These are phyloP conservation scores for Naumovozyma dairenensis DNA, from an alignment of 805 yeast species.

Conservation along the genomic window DNA sequence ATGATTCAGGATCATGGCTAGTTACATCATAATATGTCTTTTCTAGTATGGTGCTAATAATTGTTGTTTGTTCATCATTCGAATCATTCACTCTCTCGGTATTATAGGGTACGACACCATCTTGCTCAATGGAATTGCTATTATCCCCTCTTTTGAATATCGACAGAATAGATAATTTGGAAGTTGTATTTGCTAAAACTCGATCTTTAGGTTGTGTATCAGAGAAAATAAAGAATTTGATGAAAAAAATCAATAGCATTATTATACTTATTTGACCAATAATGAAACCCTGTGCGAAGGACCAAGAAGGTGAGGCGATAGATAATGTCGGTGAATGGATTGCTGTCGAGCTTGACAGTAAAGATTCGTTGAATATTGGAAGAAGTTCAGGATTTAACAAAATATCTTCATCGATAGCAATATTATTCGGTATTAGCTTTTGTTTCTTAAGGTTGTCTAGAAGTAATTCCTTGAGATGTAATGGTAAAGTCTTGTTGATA, in stretches of 20 bases:
- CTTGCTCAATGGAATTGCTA: slow-evolving; percentile 9
- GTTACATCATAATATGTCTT: slow-evolving; percentile 88
- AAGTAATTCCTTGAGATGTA: slow-evolving; percentile 29
- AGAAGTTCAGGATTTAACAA: background rate
- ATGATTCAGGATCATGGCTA: slow-evolving; percentile 77
- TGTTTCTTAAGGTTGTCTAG: slow-evolving; percentile 8
- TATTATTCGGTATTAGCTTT: background rate
- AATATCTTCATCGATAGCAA: background rate
- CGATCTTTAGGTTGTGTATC: no score
- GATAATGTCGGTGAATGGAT: background rate
- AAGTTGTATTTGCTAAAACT: no score
- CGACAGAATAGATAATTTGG: slow-evolving; percentile 20
- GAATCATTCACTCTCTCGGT: slow-evolving; percentile 11
- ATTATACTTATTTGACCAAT: slow-evolving; percentile 69
- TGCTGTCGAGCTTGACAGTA: background rate
- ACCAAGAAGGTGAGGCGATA: slow-evolving; percentile 39
- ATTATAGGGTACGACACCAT: slow-evolving; percentile 21
- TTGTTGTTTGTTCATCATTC: slow-evolving; percentile 5
- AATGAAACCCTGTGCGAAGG: slow-evolving; percentile 69
- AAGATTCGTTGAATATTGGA: background rate
- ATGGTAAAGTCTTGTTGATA: slow-evolving; percentile 28
- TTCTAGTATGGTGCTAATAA: slow-evolving; percentile 52
- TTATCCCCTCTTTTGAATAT: slow-evolving; percentile 27
- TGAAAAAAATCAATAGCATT: slow-evolving; percentile 49
- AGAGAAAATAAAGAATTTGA: slow-evolving; percentile 68